phyloP scores from a whole-genome alignment of 352 stramenopile species.

The Plasmopara viticola region DNA sequence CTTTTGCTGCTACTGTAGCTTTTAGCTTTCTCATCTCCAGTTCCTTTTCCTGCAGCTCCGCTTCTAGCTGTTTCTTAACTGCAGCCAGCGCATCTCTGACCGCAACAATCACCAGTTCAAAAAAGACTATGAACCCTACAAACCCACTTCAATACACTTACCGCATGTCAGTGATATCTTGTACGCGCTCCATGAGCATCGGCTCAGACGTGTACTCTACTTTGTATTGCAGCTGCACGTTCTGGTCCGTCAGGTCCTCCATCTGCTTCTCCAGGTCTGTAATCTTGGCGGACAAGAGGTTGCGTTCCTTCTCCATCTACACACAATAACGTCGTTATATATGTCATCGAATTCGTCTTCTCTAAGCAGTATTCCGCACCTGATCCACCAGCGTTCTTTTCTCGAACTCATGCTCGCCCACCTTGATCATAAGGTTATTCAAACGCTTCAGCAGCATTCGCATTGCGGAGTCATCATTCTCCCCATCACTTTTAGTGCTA shows the following conservation, averaged over 20 bases:
- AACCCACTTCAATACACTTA: slow-evolving; percentile 3
- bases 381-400: slow-evolving; percentile 79
- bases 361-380: slow-evolving; percentile 15
- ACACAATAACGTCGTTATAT: not conserved
- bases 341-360: not conserved
- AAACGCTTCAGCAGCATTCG: slow-evolving; percentile 71
- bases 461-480: slow-evolving; percentile 42
- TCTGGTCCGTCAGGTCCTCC: slow-evolving; percentile 72
- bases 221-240: slow-evolving; percentile 81
- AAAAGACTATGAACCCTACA: not conserved
- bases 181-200: slow-evolving; percentile 74
- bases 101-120: slow-evolving; percentile 2
- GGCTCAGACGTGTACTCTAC: slow-evolving; percentile 75
- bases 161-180: slow-evolving; percentile 78
- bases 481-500: slow-evolving; percentile 21
- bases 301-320: slow-evolving; percentile 78
- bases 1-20: slow-evolving; percentile 28
- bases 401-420: slow-evolving; percentile 82
- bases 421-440: slow-evolving; percentile 81
- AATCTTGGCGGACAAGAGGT: slow-evolving; percentile 36
- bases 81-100: slow-evolving; percentile 48
- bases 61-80: slow-evolving; percentile 66
- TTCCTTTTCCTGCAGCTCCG: slow-evolving; percentile 64
- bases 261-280: slow-evolving; percentile 44
- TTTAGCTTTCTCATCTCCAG: slow-evolving; percentile 36